phyloP scores from a whole-genome alignment of 2,329 filamentous ascomycete species.

The Xylaria sp. region DNA sequence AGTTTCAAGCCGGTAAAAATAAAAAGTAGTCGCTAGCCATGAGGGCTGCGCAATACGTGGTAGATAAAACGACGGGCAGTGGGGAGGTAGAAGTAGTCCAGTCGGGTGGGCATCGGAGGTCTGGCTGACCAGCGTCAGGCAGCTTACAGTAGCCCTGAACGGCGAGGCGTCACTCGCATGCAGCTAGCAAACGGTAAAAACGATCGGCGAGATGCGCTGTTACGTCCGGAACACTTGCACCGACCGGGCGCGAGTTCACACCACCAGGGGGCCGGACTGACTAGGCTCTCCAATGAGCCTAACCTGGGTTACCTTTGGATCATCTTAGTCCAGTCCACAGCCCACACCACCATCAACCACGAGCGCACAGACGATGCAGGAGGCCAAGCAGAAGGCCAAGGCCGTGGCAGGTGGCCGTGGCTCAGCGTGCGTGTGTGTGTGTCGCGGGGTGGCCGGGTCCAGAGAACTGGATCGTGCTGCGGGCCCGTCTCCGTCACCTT shows the following conservation, averaged over 20 bases:
- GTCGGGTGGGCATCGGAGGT: background rate
- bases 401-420: background rate
- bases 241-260: slow-evolving; percentile 10
- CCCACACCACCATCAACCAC: slow-evolving; percentile 20
- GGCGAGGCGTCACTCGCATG: slow-evolving; percentile 10
- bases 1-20: background rate
- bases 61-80: background rate
- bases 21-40: background rate
- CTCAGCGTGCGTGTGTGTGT: background rate
- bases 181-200: slow-evolving; percentile 2
- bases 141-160: background rate
- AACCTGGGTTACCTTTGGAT: background rate
- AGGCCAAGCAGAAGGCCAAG: too few species aligned
- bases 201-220: slow-evolving; percentile 14
- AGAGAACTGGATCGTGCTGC: slow-evolving; percentile 14
- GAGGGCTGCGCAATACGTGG: background rate
- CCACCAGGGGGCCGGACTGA: slow-evolving; percentile 5
- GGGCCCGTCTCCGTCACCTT: background rate
- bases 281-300: slow-evolving; percentile 2
- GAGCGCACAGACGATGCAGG: too few species aligned
- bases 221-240: background rate
- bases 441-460: slow-evolving; percentile 21
- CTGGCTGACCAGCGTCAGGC: background rate
- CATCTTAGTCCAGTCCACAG: background rate
- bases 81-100: background rate